These are phyloP conservation scores for Microsporum audouinii DNA, from an alignment of 2,329 filamentous ascomycete species.

Conservation along the genomic window DNA sequence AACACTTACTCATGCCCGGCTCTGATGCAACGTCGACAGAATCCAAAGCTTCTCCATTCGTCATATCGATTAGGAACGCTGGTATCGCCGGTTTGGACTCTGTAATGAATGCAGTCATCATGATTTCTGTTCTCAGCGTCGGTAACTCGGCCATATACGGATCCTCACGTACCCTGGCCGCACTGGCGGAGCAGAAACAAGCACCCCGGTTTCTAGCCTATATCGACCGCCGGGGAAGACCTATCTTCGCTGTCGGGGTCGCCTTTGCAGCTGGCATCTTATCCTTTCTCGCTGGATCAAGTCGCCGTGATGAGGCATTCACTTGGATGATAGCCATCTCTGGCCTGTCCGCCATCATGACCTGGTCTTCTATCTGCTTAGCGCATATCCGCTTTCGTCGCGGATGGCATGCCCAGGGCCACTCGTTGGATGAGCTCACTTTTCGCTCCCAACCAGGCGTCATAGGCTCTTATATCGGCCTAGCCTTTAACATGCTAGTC, in stretches of 20 bases:
- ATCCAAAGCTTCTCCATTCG: constrained; percentile 60
- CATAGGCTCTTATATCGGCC: constrained; percentile 49
- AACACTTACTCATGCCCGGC: constrained; percentile 46
- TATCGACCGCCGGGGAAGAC: constrained; percentile 53
- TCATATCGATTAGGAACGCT: constrained; percentile 59
- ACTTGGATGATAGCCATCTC: constrained; percentile 50
- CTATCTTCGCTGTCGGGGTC: constrained; percentile 50
- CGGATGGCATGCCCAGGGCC: constrained; percentile 31
- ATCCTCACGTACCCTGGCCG: constrained; percentile 59
- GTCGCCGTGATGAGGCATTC: constrained; percentile 52
- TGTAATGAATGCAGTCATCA: constrained; percentile 65
- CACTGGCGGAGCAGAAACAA: constrained; percentile 62
- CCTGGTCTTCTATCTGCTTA: constrained; percentile 37
- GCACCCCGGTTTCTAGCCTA: constrained; percentile 58
- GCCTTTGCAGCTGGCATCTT: constrained; percentile 65
- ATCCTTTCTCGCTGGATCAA: constrained; percentile 60
- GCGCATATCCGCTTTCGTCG: constrained; percentile 38
- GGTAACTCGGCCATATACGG: constrained; percentile 55
- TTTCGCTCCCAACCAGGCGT: constrained; percentile 39
- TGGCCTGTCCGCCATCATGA: constrained; percentile 53
- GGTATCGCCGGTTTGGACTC: constrained; percentile 56
- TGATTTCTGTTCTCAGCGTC: constrained; percentile 59
- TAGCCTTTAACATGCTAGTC: constrained; percentile 53
- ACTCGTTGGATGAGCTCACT: constrained; percentile 26
- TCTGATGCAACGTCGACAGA: constrained; percentile 42